Evolutionary conservation across 1,284 basidiomycete species (phyloP).

Genomic region (Amylostereum areolatum): DNA sequence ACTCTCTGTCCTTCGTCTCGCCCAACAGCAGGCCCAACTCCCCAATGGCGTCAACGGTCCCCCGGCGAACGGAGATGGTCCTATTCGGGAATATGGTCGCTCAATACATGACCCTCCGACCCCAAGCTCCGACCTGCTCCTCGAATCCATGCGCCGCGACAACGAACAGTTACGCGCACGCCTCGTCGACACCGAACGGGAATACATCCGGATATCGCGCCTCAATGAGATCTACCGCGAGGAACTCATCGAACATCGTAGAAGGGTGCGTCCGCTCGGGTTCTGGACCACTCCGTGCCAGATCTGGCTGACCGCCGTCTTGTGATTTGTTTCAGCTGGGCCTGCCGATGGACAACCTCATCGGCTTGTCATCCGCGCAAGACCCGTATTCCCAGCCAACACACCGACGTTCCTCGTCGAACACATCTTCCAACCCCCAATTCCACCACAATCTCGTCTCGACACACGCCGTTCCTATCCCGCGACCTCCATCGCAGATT

Average conservation of each 20-base stretch:
- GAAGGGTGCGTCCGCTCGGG: slow-evolving; percentile 47
- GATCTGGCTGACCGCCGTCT: too few relatives aligned
- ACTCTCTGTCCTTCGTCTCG: slow-evolving; percentile 55
- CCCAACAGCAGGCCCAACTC: slow-evolving; percentile 35
- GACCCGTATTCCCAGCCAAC: slow-evolving; percentile 25
- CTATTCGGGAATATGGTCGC: slow-evolving; percentile 46
- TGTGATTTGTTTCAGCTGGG: slow-evolving; percentile 44
- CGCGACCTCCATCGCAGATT: slow-evolving; percentile 56
- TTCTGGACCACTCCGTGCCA: too few relatives aligned
- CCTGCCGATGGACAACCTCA: slow-evolving; percentile 66
- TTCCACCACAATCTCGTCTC: slow-evolving; percentile 24
- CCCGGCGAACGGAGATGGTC: slow-evolving; percentile 12
- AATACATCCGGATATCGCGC: slow-evolving; percentile 63
- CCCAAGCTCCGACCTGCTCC: slow-evolving; percentile 54
- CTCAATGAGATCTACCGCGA: slow-evolving; percentile 78
- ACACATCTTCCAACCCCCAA: slow-evolving; percentile 33
- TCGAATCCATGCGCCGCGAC: slow-evolving; percentile 69
- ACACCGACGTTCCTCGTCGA: slow-evolving; percentile 40
- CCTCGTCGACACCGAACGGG: slow-evolving; percentile 65
- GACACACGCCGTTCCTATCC: slow-evolving; percentile 54
- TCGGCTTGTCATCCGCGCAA: slow-evolving; percentile 58
- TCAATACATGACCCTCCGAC: slow-evolving; percentile 32
- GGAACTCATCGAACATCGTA: slow-evolving; percentile 70
- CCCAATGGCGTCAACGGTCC: slow-evolving; percentile 32
- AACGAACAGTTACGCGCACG: slow-evolving; percentile 64